Conservation (phyloP, 306 rosid genomes). For the Coriaria nepalensis region DNA sequence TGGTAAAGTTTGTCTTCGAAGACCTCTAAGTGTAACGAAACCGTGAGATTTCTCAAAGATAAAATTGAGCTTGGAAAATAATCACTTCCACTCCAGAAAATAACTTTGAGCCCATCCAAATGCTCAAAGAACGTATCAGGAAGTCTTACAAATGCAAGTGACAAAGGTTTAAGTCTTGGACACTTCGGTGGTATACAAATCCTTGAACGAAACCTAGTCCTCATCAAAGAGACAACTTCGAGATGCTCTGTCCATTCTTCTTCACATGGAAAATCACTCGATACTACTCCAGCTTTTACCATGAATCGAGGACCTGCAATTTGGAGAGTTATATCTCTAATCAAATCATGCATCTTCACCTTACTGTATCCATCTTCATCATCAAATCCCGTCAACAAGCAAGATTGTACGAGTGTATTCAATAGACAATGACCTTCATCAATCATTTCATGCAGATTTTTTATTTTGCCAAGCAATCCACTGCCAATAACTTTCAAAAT, state of each 20-base stretch:
- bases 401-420: conserved; percentile 6
- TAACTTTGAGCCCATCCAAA: too few species aligned
- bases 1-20: too few species aligned
- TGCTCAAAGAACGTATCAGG: too few species aligned
- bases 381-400: neutral
- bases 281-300: neutral
- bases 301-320: neutral
- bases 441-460: neutral
- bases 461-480: conserved; percentile 10
- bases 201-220: too few species aligned
- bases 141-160: too few species aligned
- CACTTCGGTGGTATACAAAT: too few species aligned
- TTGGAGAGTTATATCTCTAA: conserved; percentile 5
- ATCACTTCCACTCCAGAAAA: too few species aligned
- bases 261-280: conserved; percentile 2
- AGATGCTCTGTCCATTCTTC: neutral
- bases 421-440: conserved; percentile 6
- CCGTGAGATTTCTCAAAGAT: too few species aligned
- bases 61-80: too few species aligned
- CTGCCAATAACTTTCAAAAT: conserved; percentile 11
- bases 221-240: too few species aligned
- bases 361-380: neutral
- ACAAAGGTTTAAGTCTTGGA: too few species aligned
- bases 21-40: too few species aligned
- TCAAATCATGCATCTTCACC: conserved; percentile 17